Percentiles rank a stretch among this genome's conserved stretches.
phyloP scores from a whole-genome alignment of 352 stramenopile species.

The Pythium myriotylum region DNA sequence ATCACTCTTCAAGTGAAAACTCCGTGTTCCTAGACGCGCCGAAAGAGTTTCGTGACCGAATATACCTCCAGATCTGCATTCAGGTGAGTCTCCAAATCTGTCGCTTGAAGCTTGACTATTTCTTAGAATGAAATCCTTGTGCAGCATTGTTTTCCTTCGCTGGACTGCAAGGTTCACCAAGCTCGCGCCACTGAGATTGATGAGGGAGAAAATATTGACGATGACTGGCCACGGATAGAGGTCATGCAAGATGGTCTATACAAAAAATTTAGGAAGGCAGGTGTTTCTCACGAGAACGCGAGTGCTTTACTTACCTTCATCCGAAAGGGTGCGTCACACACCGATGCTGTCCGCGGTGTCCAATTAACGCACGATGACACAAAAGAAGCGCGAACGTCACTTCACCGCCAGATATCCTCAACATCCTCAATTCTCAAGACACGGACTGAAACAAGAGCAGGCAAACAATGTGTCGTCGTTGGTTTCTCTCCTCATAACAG shows the following conservation, averaged over 20 bases:
- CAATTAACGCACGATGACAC: conserved; percentile 60
- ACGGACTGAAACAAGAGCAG: conserved; percentile 51
- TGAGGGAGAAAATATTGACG: not conserved
- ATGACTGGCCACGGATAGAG: conserved; percentile 36
- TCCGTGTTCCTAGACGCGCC: conserved; percentile 39
- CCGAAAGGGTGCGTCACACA: conserved; percentile 49
- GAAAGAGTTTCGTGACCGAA: conserved; percentile 51
- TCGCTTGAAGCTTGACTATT: too few relatives aligned
- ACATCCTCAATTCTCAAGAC: conserved; percentile 61
- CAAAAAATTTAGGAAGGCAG: conserved; percentile 61
- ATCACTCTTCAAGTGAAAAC: not conserved
- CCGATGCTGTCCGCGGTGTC: conserved; percentile 40
- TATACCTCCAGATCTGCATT: conserved; percentile 75
- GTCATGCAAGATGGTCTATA: conserved; percentile 70
- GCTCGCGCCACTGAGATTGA: not conserved
- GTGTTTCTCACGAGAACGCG: conserved; percentile 53
- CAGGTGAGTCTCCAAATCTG: conserved; percentile 59
- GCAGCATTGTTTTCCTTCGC: conserved; percentile 67
- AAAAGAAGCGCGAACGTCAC: conserved; percentile 56
- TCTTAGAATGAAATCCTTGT: too few relatives aligned
- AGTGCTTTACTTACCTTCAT: conserved; percentile 55
- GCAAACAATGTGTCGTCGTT: conserved; percentile 53
- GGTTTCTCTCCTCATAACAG: conserved; percentile 60
- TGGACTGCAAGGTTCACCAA: conserved; percentile 66
- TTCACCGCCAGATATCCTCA: conserved; percentile 71